Percentiles rank a stretch among this genome's conserved stretches.
These are phyloP conservation scores for Lepidium aucheri DNA, from an alignment of 345 rosid genomes.

Conservation along the genomic window DNA sequence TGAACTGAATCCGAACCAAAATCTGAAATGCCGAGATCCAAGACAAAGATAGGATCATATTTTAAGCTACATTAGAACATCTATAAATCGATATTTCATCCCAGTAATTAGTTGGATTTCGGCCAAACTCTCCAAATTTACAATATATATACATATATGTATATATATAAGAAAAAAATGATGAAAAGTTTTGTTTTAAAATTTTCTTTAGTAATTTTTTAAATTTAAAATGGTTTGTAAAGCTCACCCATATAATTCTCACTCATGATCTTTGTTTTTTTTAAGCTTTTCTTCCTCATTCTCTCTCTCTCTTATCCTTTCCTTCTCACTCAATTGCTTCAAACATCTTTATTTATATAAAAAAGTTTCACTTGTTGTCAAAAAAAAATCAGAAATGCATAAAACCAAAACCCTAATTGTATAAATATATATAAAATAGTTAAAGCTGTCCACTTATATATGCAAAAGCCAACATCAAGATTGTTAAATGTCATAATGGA, in stretches of 20 bases:
- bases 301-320: constrained; percentile 13
- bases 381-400: background rate
- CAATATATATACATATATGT: no score
- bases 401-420: constrained; percentile 39
- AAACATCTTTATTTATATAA: background rate
- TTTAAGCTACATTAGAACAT: no score
- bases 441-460: constrained; percentile 16
- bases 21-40: no score
- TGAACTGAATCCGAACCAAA: no score
- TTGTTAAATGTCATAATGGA: constrained; percentile 26
- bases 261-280: constrained; percentile 80
- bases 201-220: background rate
- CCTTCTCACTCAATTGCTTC: constrained; percentile 18
- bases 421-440: constrained; percentile 2
- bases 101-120: no score
- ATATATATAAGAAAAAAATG: background rate
- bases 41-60: no score
- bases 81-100: no score
- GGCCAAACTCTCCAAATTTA: no score
- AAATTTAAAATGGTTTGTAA: background rate
- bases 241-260: constrained; percentile 70
- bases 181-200: background rate
- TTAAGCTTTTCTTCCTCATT: constrained; percentile 38
- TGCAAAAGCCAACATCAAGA: constrained; percentile 14
- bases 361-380: background rate